Evolutionary conservation across 805 yeast genomes (phyloP).

Genomic region (Kluyveromyces siamensis): DNA sequence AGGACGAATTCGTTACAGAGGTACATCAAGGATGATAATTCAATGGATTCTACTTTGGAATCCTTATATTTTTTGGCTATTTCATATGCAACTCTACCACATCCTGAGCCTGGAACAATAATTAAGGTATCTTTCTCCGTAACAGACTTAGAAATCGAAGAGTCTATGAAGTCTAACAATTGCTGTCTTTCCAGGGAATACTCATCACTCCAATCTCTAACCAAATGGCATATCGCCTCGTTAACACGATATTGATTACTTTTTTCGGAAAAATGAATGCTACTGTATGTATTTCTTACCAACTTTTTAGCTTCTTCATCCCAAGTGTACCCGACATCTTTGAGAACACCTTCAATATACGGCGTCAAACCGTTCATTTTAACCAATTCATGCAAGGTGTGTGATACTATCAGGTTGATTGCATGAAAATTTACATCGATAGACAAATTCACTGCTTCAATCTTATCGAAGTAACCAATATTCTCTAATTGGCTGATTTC

Average conservation of each 20-base stretch:
- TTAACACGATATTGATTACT: constrained; percentile 38
- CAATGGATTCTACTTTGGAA: constrained; percentile 60
- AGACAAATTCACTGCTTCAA: constrained; percentile 39
- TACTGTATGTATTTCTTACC: neutral
- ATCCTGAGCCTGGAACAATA: constrained; percentile 82
- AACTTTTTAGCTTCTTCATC: neutral
- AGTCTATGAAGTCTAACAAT: constrained; percentile 41
- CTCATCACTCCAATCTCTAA: constrained; percentile 64
- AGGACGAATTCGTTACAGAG: constrained; percentile 55
- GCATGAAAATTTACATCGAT: constrained; percentile 41
- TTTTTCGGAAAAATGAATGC: constrained; percentile 9
- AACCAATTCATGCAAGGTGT: constrained; percentile 27
- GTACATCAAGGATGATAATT: constrained; percentile 69
- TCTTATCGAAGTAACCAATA: constrained; percentile 46
- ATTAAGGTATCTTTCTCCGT: constrained; percentile 37
- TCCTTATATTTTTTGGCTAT: constrained; percentile 32
- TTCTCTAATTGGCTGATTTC: constrained; percentile 23
- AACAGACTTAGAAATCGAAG: constrained; percentile 32
- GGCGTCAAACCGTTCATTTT: constrained; percentile 3
- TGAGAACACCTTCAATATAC: constrained; percentile 6
- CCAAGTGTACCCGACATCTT: constrained; percentile 4
- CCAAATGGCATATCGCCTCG: constrained; percentile 66
- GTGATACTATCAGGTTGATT: constrained; percentile 36
- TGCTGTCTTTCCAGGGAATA: constrained; percentile 45
- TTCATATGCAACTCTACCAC: constrained; percentile 70